Evolutionary conservation across 768 basidiomycete species (phyloP), one percentile per base, ranked within the genome.

Genomic region (Boletus vermiculosoides): DNA sequence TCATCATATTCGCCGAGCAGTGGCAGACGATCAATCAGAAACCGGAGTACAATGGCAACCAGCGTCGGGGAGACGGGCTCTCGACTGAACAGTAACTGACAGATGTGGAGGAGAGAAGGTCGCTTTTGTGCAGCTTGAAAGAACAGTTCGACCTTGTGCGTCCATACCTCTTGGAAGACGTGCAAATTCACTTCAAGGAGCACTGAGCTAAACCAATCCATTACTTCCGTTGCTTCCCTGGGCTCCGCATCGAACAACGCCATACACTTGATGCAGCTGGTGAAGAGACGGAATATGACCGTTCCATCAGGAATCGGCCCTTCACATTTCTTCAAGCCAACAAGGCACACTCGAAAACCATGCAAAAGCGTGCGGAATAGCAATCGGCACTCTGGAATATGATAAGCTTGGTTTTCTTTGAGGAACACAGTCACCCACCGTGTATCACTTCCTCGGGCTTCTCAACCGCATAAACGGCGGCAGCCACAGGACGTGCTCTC

Each of bases 81-180:
- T 61, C 92, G 85, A 48, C 75, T 77, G 65, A 98, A 90, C 22
- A 98, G 83, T 37, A 83, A 77, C 68, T 96, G 92, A 56, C 92
- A 88, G 46, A 98, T 84, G 61, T 88, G 86, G 64, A 96, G 84
- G 45, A 97, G 80, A 56, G 86, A 76, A 20, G 88, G 84, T 49
- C 93, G 88, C 63, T 87, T 86, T 61, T 86, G 81, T 0, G 87
- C 84, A 60, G 83, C 83, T 63, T 88, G 81, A 70, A 97, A 89
- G 77, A 95, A 97, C 70, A 94, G 88, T 28, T 86, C 87, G 75
- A 98, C 89, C 69, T 93, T 89, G 68, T 85, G 86, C 36, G 90
- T 93, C 94, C 95, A 96, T 33, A 98, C 91, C 74, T 97, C 94
- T 71, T 96, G 90, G 70, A 97, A 95, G 58, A 95, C 89, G 66